phyloP scores from a whole-genome alignment of 139 green algal genomes.

The Ettlia oleoabundans region DNA sequence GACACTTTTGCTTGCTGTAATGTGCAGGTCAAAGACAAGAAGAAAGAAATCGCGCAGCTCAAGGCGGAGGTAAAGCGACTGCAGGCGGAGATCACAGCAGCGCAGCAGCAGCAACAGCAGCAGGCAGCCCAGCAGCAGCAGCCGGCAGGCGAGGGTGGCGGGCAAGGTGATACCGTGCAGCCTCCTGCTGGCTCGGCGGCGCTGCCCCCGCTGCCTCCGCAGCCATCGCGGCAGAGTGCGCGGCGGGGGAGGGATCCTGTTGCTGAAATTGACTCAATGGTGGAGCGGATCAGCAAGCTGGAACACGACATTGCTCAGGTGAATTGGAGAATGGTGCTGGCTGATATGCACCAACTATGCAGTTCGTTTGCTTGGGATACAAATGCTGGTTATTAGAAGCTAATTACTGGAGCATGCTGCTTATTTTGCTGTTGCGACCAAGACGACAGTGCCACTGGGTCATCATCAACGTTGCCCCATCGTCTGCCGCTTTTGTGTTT shows the following conservation, averaged over 20 bases:
- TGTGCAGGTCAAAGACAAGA: slow-evolving; percentile 33
- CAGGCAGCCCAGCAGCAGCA: slow-evolving; percentile 12
- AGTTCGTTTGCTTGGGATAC: background rate
- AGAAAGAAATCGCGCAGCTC: slow-evolving; percentile 15
- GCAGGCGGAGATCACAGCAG: slow-evolving; percentile 52
- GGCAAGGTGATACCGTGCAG: background rate
- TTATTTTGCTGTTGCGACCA: too few relatives aligned
- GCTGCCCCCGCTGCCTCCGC: background rate
- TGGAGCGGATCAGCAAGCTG: slow-evolving; percentile 52
- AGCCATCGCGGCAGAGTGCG: background rate
- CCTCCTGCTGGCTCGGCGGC: background rate
- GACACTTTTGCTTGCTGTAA: too few relatives aligned
- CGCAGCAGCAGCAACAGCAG: slow-evolving; percentile 32
- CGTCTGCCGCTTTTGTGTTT: too few relatives aligned
- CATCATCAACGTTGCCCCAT: too few relatives aligned
- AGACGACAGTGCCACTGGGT: too few relatives aligned
- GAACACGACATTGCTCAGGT: slow-evolving; percentile 45
- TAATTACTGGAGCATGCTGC: too few relatives aligned
- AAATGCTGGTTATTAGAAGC: background rate
- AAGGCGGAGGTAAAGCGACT: slow-evolving; percentile 31
- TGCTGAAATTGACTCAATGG: slow-evolving; percentile 42
- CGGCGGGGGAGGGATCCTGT: background rate
- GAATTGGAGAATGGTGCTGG: background rate
- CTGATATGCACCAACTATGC: background rate
- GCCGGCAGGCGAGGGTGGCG: slow-evolving; percentile 2